phyloP scores from a whole-genome alignment of 108 stramenopile genomes.

The Bacterosira constricta region DNA sequence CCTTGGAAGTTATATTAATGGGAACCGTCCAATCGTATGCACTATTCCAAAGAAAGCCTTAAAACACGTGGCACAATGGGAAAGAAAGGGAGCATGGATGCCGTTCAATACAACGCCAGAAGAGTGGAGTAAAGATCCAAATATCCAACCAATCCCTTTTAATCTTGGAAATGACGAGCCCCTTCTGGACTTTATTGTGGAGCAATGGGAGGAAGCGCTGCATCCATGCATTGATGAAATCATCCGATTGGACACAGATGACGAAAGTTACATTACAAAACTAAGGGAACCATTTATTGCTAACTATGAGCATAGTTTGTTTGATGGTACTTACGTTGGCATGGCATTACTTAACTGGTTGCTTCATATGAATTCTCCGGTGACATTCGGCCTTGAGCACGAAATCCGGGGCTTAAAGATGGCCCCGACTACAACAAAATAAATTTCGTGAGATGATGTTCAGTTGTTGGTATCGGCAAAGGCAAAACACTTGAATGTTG shows the following conservation, averaged over 20 bases:
- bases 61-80: no score
- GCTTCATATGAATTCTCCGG: neutral
- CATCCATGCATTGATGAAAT: constrained; percentile 35
- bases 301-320: constrained; percentile 12
- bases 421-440: no score
- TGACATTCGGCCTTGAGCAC: neutral
- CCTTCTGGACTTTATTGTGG: constrained; percentile 6
- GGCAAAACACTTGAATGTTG: no score
- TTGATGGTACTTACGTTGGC: constrained; percentile 35
- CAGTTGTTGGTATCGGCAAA: no score
- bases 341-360: constrained; percentile 15
- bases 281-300: constrained; percentile 19
- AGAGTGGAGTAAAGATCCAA: constrained; percentile 7
- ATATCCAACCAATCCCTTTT: constrained; percentile 15
- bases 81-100: no score
- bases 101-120: constrained; percentile 37
- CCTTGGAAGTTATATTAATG: constrained; percentile 21
- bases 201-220: constrained; percentile 18
- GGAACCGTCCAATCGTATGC: no score
- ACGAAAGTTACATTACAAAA: constrained; percentile 22
- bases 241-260: constrained; percentile 28
- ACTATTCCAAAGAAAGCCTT: no score
- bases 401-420: no score
- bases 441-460: no score
- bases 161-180: constrained; percentile 5